phyloP scores from a whole-genome alignment of 345 rosid genomes.

The Ailanthus altissimus region DNA sequence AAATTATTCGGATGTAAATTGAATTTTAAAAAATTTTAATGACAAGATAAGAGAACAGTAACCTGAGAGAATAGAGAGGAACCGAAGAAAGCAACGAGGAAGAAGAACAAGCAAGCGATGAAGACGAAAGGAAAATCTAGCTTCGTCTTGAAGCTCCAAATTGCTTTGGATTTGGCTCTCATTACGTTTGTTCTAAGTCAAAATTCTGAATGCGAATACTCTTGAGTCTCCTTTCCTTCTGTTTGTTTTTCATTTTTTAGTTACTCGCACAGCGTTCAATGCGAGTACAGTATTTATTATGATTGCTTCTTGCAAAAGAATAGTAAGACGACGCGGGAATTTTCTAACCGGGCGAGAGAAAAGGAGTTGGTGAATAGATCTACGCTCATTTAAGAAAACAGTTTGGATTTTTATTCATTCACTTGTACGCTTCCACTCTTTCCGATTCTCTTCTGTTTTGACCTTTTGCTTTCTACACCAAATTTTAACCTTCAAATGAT shows the following conservation, averaged over 20 bases:
- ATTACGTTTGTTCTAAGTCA: slow-evolving; percentile 8
- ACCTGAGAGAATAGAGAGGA: slow-evolving; percentile 56
- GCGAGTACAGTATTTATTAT: too few relatives aligned
- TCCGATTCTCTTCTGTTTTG: too few relatives aligned
- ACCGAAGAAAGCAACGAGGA: slow-evolving; percentile 46
- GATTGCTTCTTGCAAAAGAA: background rate
- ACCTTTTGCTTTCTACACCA: too few relatives aligned
- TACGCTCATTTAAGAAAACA: too few relatives aligned
- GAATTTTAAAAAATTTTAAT: background rate
- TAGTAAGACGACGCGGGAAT: slow-evolving; percentile 15
- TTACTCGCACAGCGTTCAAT: background rate
- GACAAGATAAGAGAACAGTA: background rate
- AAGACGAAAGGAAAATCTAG: slow-evolving; percentile 37
- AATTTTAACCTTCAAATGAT: too few relatives aligned
- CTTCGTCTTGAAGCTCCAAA: slow-evolving; percentile 38
- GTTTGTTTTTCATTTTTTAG: background rate
- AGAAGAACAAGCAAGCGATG: slow-evolving; percentile 47
- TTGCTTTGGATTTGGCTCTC: slow-evolving; percentile 38
- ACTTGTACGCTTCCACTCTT: too few relatives aligned
- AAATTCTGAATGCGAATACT: background rate
- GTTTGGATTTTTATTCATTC: too few relatives aligned
- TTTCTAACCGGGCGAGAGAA: background rate
- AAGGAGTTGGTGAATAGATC: too few relatives aligned
- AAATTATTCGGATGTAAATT: background rate
- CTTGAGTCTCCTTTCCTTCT: background rate